A percentile compares a stretch with the other conserved stretches of the same genome.
Evolutionary conservation across 768 basidiomycete species (phyloP).

Genomic region (Tulasnella sp.): DNA sequence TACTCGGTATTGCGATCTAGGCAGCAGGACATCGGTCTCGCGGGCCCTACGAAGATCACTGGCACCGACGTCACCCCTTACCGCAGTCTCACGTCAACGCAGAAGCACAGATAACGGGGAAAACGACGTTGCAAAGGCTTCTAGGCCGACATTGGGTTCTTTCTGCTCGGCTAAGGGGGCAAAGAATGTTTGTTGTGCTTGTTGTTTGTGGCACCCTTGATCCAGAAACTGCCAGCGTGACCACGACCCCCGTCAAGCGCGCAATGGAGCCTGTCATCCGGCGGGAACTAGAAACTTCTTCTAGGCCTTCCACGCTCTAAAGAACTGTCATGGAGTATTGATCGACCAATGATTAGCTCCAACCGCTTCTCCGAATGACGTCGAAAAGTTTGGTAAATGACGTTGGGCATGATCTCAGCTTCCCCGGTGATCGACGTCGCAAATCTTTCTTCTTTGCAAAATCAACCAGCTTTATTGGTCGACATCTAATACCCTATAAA

Average conservation of each 20-base stretch:
- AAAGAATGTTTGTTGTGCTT: background rate
- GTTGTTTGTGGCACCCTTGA: background rate
- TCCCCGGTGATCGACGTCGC: background rate
- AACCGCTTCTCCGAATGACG: background rate
- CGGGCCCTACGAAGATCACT: background rate
- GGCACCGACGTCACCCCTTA: background rate
- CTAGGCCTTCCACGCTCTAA: background rate
- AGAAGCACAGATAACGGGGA: background rate
- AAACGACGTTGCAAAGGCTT: background rate
- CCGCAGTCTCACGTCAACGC: background rate
- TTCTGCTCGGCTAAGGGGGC: background rate
- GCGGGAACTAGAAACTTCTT: background rate
- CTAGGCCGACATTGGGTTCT: background rate
- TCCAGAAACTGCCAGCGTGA: background rate
- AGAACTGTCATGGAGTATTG: too few species aligned
- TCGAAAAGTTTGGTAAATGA: background rate
- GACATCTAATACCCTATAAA: background rate
- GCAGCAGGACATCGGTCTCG: too few species aligned
- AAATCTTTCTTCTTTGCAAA: background rate
- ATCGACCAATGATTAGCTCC: background rate
- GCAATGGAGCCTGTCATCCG: background rate
- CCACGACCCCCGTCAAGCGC: background rate
- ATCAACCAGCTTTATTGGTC: background rate
- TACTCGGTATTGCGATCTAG: too few species aligned
- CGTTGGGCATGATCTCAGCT: background rate